A percentile compares a stretch with the other conserved stretches of the same genome.
These are phyloP conservation scores for Thalia dealbata DNA, from an alignment of 176 grass and related monocot genomes.

Conservation along the genomic window DNA sequence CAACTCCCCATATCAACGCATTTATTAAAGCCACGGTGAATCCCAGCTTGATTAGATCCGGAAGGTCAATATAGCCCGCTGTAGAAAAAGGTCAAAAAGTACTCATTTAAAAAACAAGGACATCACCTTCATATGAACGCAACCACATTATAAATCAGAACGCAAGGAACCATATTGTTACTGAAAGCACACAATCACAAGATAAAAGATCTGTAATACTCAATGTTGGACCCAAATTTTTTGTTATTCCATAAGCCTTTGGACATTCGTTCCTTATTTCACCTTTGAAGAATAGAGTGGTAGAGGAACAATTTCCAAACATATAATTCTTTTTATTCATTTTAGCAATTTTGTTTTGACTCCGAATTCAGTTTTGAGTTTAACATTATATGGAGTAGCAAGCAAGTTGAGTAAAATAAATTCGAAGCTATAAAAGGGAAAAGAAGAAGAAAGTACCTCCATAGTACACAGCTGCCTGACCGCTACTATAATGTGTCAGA, in stretches of 20 bases:
- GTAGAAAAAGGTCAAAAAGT: background rate
- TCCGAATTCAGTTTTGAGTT: background rate
- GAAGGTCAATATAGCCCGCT: constrained; percentile 74
- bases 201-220: background rate
- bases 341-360: background rate
- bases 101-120: background rate
- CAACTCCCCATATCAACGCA: constrained; percentile 49
- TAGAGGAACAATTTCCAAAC: background rate
- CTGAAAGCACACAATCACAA: background rate
- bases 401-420: background rate
- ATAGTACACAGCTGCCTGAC: constrained; percentile 81
- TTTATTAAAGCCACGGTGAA: constrained; percentile 59
- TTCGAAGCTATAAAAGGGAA: background rate
- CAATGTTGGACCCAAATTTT: background rate
- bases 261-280: background rate
- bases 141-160: background rate
- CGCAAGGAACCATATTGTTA: background rate
- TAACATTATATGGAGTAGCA: background rate
- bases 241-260: background rate
- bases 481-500: constrained; percentile 74
- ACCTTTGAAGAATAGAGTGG: background rate
- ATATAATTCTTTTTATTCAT: background rate
- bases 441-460: constrained; percentile 53
- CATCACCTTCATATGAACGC: background rate
- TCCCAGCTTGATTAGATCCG: constrained; percentile 70